Evolutionary conservation across 805 yeast species (phyloP), one percentile per base, ranked within the genome.

Genomic region (Sungouiella blattae): DNA sequence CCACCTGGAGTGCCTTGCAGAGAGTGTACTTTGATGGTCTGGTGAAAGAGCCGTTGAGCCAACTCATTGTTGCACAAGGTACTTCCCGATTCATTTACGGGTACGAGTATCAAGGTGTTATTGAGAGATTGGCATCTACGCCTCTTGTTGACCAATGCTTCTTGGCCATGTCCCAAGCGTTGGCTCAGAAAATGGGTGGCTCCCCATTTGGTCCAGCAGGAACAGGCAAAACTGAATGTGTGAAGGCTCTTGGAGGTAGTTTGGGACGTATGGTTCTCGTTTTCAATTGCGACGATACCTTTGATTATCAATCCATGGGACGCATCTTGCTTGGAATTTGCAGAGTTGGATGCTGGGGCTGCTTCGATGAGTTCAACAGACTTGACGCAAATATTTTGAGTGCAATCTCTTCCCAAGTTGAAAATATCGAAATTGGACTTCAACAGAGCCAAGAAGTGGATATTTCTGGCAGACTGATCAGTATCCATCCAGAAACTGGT

Each of bases 201-300:
- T 83, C 95, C 1, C 83, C 95, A 1, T 79, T 83, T 57, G 98
- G 98, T 0, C 97, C 98, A 1, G 96, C 98, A 2, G 98, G 98
- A 27, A 91, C 98, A 0, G 98, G 98, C 45, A 91, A 91, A 53
- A 91, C 98, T 0, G 98, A 91, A 54, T 73, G 95, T 0, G 72
- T 91, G 17, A 91, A 91, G 54, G 85, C 95, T 0, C 63, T 89
- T 20, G 96, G 93, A 1, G 78, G 78, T 27, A 77, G 77, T 25
- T 61, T 91, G 6, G 98, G 98, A 6, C 71, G 78, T 39, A 75
- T 78, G 75, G 96, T 87, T 0, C 56, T 84, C 8, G 96, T 91
- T 0, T 89, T 91, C 57, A 82, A 87, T 53, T 91, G 98, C 63
- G 98, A 91, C 50, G 95, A 89, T 33, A 64, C 85, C 0, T 91